These are phyloP conservation scores for Lactarius deliciosus DNA, from an alignment of 768 basidiomycete genomes.

Conservation along the genomic window DNA sequence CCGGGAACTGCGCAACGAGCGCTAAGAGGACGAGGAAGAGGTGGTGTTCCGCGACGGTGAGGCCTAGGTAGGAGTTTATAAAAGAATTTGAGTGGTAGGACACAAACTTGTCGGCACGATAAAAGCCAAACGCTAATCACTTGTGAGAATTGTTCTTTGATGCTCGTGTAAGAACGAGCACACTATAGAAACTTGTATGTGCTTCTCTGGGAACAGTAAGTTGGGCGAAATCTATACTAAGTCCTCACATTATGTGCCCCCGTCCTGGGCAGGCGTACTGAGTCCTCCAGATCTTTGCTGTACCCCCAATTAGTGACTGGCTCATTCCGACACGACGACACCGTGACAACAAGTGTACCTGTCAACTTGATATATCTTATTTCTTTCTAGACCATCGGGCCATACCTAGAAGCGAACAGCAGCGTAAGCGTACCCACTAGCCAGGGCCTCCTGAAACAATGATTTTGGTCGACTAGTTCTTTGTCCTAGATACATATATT, in stretches of 20 bases:
- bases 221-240: background rate
- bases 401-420: too few relatives aligned
- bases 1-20: constrained; percentile 90
- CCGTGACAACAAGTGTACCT: too few relatives aligned
- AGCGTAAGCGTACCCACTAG: too few relatives aligned
- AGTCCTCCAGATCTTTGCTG: background rate
- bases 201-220: background rate
- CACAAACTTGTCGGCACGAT: constrained; percentile 5
- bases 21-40: constrained; percentile 82
- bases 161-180: background rate
- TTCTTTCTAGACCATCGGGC: too few relatives aligned
- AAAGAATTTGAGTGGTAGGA: constrained; percentile 28
- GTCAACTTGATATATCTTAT: too few relatives aligned
- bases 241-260: background rate
- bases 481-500: too few relatives aligned
- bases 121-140: constrained; percentile 4
- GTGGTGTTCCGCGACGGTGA: constrained; percentile 65
- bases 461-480: too few relatives aligned
- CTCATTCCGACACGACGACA: too few relatives aligned
- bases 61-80: constrained; percentile 24
- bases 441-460: too few relatives aligned
- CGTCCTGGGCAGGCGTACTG: too few relatives aligned
- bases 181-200: background rate
- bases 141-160: background rate
- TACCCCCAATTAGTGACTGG: background rate